Base-by-base conservation (phyloP, 768 basidiomycete genomes). In the Dioszegia hungarica region DNA sequence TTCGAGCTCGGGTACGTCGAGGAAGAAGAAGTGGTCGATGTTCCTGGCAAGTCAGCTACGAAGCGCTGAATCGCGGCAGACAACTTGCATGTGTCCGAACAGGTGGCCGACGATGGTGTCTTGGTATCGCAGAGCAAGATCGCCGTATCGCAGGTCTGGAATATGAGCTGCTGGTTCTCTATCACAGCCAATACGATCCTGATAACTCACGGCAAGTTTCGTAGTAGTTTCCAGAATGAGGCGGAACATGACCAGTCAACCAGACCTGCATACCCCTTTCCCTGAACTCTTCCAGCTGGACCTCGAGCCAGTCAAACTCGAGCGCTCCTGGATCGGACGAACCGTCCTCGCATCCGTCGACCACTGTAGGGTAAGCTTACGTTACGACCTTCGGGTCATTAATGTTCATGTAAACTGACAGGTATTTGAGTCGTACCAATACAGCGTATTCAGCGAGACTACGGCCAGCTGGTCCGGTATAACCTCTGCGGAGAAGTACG, bases 401-500 rank as follows among this genome's bases (percentile, higher is more conserved):
- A 39, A 17, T n/a, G 20, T 37, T 15, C 19, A n/a, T n/a, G n/a
- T n/a, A n/a, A 24, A 62, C 79, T 56, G 51, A 86, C 89, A 86
- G 79, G 88, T 88, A 75, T 92, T 92, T 14, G 87, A 85, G 72
- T 89, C 87, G 74, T 87, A 93, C 78, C 89, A 92, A 77, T 89
- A 93, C 78, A 93, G 82, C 0, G 90, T 91, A 75, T 92, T 95
- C 49, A 93, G 78, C 63, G 86, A 87, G 68, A 95, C 85, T 46
- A 86, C 87, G 11, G 88, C 89, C 36, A 92, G 65, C 54, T 83
- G 67, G 60, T 85, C 80, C 0, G 88, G 86, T 28, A 93, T 83
- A 38, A 93, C 86, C 66, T 92, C 90, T 34, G 82, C 79, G 2
- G 87, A 81, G 67, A 80, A 93, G 77, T 93, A 93, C 19, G 85